Evolutionary conservation across 371 early-diverging fungal species (phyloP).

Genomic region (Amoeboradix gromovi): DNA sequence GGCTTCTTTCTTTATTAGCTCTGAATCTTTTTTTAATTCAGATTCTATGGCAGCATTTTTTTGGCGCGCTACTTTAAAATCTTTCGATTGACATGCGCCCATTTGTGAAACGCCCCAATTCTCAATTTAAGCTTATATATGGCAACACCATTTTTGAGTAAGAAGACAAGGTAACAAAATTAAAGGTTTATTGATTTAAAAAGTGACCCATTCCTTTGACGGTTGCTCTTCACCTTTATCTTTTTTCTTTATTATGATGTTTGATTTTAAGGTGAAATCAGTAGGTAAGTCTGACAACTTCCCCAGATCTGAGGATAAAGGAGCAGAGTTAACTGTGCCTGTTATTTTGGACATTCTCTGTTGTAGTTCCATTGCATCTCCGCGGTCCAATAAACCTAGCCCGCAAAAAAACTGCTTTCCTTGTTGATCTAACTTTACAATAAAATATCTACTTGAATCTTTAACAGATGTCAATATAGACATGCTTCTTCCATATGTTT

Average conservation of each 20-base stretch:
- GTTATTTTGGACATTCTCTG: neutral
- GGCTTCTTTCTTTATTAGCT: slow-evolving; percentile 25
- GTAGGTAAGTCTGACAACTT: neutral
- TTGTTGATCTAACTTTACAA: neutral
- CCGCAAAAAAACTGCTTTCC: neutral
- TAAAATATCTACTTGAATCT: neutral
- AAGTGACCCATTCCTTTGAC: neutral
- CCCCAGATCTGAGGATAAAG: neutral
- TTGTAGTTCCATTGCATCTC: neutral
- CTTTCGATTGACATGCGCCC: neutral
- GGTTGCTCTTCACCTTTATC: neutral
- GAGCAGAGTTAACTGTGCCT: neutral
- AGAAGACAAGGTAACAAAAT: too few species aligned
- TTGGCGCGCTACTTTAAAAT: neutral
- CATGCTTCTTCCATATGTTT: neutral
- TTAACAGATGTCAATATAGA: neutral
- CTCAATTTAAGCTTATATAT: neutral
- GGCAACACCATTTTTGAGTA: too few species aligned
- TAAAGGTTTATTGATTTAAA: too few species aligned
- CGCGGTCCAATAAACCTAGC: neutral
- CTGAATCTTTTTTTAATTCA: slow-evolving; percentile 24
- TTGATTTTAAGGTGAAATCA: neutral
- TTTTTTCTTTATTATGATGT: neutral
- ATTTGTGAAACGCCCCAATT: neutral
- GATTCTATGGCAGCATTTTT: slow-evolving; percentile 19